Evolutionary conservation across 768 basidiomycete species (phyloP), one percentile per base, ranked within the genome.

Genomic region (Mrakia hoshinonis): DNA sequence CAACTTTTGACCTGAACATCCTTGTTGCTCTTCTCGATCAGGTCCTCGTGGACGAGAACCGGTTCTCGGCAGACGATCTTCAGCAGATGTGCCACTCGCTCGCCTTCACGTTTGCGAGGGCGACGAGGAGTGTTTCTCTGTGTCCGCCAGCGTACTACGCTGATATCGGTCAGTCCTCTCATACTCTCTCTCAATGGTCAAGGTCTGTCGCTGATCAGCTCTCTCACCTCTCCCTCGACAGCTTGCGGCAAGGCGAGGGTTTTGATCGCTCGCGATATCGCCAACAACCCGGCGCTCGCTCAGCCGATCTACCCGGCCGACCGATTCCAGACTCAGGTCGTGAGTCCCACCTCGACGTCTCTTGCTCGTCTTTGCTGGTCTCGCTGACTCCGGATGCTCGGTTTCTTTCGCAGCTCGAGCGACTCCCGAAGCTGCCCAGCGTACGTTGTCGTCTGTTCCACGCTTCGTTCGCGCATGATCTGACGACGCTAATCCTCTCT

Each of bases 41-140:
- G 6, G 67, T 68, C 13, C 49, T 68, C 51, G 26, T 55, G 29
- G 67, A 68, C 36, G 67, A 68, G 31, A 68, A 68, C 67, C 38
- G 36, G 29, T 68, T 68, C 31, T 36, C 24, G 51, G 67, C 67
- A 51, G 67, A 68, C 54, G 29, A 55, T n/a, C 20, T 68, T 4
- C 67, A 68, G 31, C 36, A 68, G 4, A 7, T 55, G 20, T 51
- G 49, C 22, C 49, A 51, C 22, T 51, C 49, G 7, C 20, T 51
- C 7, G 49, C 49, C 12, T 51, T 51, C 49, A 1, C 11, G 49
- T 51, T 51, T 12, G 49, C 49, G 1, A 11, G 49, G 26, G 49
- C 49, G 20, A 51, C 49, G 12, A 36, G 55, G 31, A 58, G 55
- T 31, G 55, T 58, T 18, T 29, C 55, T 10, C 31, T 58, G 7